Evolutionary conservation across 1,284 basidiomycete species (phyloP), one percentile per base, ranked within the genome.

Genomic region (Stygiomarasmius scandens): DNA sequence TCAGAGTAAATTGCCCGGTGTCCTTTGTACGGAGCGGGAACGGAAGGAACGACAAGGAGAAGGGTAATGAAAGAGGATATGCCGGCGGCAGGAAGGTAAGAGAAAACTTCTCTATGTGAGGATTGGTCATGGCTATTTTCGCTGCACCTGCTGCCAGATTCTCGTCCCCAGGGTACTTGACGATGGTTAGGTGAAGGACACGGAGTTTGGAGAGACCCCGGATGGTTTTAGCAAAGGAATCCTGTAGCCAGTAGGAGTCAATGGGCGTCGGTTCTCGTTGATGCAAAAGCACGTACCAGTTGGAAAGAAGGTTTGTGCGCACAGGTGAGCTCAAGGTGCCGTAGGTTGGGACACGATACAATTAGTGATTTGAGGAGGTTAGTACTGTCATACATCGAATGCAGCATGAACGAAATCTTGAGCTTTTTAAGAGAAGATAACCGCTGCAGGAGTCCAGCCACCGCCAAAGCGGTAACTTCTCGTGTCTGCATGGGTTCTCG

Each of bases 381-480:
- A 32, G 82, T 84, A 64, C 86, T 85, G 63, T 90, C 88, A 64
- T 89, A 89, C 62, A 85, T 84, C 3, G 86, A 86, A 63, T 89
- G 85, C 49, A 90, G 77, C 43, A 80, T 78, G 66, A 90, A 90
- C 16, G 81, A 75, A 50, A 90, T 80, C 54, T 78, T 83, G 55
- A 90, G 74, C 36, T 82, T 77, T 19, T 73, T 78, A 23, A 90
- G 76, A 5, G 74, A 73, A n/a, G 77, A 77, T 19, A 89, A 63
- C 46, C 77, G 77, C 58, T 79, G 75, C 23, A 90, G 75, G 25
- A 86, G 73, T 38, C 76, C 77, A 2, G 84, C 80, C 2, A 90
- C 76, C 8, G 81, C 75, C 27, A 86, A 74, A 1, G 85, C 82
- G 5, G 86, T 84, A 14, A 87, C 73, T 60, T 90, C 87, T 27